phyloP scores from a whole-genome alignment of 306 rosid genomes.

The Vicia villosa region DNA sequence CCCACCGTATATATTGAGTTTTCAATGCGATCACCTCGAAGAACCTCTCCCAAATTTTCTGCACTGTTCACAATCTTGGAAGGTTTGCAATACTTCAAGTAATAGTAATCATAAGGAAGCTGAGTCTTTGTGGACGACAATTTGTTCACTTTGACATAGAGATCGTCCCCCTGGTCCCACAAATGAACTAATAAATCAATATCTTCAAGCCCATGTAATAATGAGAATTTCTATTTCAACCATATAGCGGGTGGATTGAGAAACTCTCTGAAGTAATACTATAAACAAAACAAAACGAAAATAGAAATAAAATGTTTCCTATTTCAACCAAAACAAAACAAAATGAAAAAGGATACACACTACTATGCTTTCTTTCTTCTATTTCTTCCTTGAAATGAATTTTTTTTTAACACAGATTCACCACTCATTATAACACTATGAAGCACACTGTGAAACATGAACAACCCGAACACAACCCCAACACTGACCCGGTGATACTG shows the following conservation, averaged over 20 bases:
- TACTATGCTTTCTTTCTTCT: not conserved
- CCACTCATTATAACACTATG: constrained; percentile 4
- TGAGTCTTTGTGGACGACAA: constrained; percentile 98
- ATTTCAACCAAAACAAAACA: constrained; percentile 23
- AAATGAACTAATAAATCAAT: constrained; percentile 32
- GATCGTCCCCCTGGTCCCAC: constrained; percentile 63
- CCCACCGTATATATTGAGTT: constrained; percentile 80
- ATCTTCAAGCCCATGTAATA: constrained; percentile 19
- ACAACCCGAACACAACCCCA: too few relatives aligned
- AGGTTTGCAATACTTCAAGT: constrained; percentile 87
- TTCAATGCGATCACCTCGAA: constrained; percentile 98
- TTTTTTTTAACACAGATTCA: not conserved
- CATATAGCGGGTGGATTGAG: too few relatives aligned
- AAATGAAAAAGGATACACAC: constrained; percentile 9
- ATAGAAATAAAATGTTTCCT: not conserved
- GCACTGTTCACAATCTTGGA: constrained; percentile 65
- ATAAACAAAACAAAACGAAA: not conserved
- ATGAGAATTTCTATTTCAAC: too few relatives aligned
- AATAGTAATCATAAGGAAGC: constrained; percentile 95
- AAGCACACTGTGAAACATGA: too few relatives aligned
- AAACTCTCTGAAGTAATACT: not conserved
- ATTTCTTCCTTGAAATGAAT: not conserved
- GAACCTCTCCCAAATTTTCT: constrained; percentile 99
- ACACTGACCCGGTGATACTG: too few relatives aligned
- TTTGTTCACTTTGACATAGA: constrained; percentile 91